Evolutionary conservation across 139 green algal genomes (phyloP).

Genomic region (Chlamydomonas applanata): DNA sequence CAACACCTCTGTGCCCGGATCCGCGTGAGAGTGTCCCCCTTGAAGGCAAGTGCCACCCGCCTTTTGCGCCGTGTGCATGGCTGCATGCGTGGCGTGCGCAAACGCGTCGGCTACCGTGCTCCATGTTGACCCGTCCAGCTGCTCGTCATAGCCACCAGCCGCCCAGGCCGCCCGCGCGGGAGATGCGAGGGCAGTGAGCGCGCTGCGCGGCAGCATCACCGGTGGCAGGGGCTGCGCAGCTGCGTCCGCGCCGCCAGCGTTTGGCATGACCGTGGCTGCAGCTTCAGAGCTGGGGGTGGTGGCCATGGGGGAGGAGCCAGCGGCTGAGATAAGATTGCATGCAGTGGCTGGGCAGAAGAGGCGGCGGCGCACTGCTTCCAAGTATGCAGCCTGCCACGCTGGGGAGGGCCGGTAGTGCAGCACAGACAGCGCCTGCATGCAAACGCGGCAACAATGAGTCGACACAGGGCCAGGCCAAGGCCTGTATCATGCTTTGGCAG

Average conservation of each 20-base stretch:
- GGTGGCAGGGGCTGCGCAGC: neutral
- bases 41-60: too few relatives aligned
- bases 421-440: slow-evolving; percentile 15
- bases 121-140: too few relatives aligned
- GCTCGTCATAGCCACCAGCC: too few relatives aligned
- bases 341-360: slow-evolving; percentile 13
- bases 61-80: too few relatives aligned
- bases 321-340: too few relatives aligned
- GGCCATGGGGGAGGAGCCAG: too few relatives aligned
- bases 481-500: too few relatives aligned
- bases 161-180: neutral
- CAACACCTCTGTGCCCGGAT: too few relatives aligned
- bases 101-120: too few relatives aligned
- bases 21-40: too few relatives aligned
- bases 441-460: neutral
- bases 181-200: neutral
- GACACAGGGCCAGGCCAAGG: too few relatives aligned
- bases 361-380: slow-evolving; percentile 12
- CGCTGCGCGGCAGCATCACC: neutral
- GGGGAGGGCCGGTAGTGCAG: slow-evolving; percentile 13
- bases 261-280: neutral
- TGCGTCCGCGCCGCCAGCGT: neutral
- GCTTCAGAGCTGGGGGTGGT: neutral
- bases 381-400: slow-evolving; percentile 21
- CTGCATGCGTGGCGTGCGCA: too few relatives aligned